Evolutionary conservation across 345 rosid genomes (phyloP), one percentile per base, ranked within the genome.

Genomic region (Lepidium didymum): DNA sequence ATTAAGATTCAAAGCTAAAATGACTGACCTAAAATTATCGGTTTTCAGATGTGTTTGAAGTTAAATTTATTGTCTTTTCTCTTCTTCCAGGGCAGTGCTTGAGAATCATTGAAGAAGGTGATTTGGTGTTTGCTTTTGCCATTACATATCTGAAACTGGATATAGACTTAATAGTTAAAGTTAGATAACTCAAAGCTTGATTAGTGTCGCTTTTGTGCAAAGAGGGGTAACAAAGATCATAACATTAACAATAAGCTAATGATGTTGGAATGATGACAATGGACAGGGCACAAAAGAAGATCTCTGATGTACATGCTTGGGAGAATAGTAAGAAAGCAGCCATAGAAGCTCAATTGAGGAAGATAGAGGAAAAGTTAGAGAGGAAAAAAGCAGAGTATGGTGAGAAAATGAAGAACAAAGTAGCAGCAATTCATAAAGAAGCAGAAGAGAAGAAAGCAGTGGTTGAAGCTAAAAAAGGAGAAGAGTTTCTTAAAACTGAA

Each of bases 381-480:
- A 89, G 77, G 89, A 77, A 85, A 69, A 95, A 89, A 68, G 98
- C 96, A 45, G 81, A 68, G 23, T 86, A 88, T 25, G 96, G 82
- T 46, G 99, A 95, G 80, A 82, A 78, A 63, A 89, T 85, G 90
- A 86, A 81, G 54, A 95, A 95, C 82, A 83, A 83, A 73, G 71
- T 85, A 11, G 99, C 99, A 23, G 55, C 77, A 6, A 52, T 89
- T 21, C 98, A 86, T 77, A 95, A 81, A 73, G 47, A 78, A 64
- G 96, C 97, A 45, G 96, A 89, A 78, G 99, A 95, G 62, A 89
- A 85, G 79, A 85, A 82, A 76, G 98, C 98, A 35, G 75, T 76
- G 66, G 86, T 89, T 49, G 96, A 89, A 67, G 96, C 99, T 51
- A 73, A 61, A 56, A 86, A 78, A 3, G 89, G 92, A 31, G 92